phyloP scores from a whole-genome alignment of 176 grass and related monocot species.

The Secale cereale region DNA sequence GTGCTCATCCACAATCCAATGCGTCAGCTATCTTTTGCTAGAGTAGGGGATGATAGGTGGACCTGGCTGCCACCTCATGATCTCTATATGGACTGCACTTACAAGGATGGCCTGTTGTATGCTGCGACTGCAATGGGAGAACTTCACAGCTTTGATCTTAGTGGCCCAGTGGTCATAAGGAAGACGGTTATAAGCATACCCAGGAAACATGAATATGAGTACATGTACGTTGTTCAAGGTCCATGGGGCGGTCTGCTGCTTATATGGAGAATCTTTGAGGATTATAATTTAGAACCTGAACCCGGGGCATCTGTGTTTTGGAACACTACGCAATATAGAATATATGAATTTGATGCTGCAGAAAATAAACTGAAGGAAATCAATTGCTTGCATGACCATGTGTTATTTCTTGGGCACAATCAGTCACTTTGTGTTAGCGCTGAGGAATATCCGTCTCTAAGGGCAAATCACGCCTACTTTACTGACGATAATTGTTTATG shows the following conservation, averaged over 20 bases:
- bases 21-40: neutral
- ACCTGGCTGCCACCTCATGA: neutral
- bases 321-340: neutral
- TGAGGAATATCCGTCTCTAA: neutral
- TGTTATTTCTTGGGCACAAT: conserved; percentile 3
- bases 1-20: neutral
- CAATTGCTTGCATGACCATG: neutral
- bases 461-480: neutral
- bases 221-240: neutral
- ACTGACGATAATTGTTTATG: neutral
- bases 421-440: neutral
- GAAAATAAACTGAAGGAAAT: neutral
- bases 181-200: neutral
- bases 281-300: neutral
- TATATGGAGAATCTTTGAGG: neutral
- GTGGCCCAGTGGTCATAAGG: neutral
- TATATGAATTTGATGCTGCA: neutral
- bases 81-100: neutral
- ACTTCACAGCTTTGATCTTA: neutral
- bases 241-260: neutral
- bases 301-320: neutral
- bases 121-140: neutral
- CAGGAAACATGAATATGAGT: neutral
- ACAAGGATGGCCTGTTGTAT: conserved; percentile 17
- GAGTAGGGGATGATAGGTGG: neutral